Percentiles rank a stretch among this genome's conserved stretches.
These are phyloP conservation scores for Fusarium lateritium DNA, from an alignment of 2,329 filamentous ascomycete species.

Conservation along the genomic window DNA sequence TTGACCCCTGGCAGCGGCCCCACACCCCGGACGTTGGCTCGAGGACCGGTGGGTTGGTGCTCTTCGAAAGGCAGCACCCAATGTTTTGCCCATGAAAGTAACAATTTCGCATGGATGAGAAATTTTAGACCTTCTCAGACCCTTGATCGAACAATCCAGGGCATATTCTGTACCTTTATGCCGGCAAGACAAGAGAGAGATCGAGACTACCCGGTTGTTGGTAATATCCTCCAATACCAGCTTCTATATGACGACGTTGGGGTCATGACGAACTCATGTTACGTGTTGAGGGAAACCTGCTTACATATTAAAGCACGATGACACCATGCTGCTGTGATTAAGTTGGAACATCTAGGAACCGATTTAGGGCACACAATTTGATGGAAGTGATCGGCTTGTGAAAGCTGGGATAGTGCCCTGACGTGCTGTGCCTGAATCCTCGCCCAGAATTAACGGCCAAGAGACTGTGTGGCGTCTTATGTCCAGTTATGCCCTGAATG, in stretches of 20 bases:
- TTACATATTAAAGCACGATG: conserved; percentile 26
- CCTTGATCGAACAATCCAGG: conserved; percentile 22
- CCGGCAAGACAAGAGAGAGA: conserved; percentile 14
- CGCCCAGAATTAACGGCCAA: conserved; percentile 18
- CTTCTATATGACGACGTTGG: conserved; percentile 1
- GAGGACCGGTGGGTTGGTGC: conserved; percentile 40
- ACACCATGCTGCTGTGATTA: conserved; percentile 9
- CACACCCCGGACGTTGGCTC: conserved; percentile 48
- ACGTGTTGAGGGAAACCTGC: conserved; percentile 12
- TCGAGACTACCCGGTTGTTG: conserved; percentile 19
- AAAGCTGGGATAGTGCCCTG: conserved; percentile 19
- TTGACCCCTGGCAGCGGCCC: conserved; percentile 46
- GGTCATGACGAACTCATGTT: no score
- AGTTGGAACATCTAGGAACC: conserved; percentile 15
- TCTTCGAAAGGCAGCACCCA: conserved; percentile 33
- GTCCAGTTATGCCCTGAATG: conserved; percentile 39
- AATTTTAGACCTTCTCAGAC: conserved; percentile 24
- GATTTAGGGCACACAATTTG: conserved; percentile 18
- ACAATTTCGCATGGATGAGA: conserved; percentile 28
- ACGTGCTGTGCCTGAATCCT: no score
- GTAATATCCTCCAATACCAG: background rate
- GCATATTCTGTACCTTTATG: conserved; percentile 15
- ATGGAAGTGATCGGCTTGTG: conserved; percentile 19
- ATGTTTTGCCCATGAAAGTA: conserved; percentile 24
- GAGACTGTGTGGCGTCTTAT: conserved; percentile 29